Evolutionary conservation across 1,284 basidiomycete species (phyloP).

Genomic region (Rhodofomes roseus): DNA sequence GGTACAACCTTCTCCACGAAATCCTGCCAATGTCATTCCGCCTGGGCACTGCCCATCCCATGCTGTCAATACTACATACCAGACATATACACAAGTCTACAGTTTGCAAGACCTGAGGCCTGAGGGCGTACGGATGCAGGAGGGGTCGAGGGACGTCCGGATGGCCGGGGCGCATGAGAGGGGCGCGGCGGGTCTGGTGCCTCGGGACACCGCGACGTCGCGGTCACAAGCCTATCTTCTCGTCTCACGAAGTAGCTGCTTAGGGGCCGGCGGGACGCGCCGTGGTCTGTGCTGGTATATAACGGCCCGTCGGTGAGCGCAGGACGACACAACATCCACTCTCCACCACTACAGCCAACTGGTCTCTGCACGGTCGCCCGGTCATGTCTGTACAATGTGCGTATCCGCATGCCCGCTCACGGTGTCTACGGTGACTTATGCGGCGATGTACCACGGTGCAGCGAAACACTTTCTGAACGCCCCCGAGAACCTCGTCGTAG

Average conservation of each 20-base stretch:
- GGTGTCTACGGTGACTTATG: slow-evolving; percentile 18
- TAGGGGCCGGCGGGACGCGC: neutral
- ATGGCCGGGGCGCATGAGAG: too few relatives aligned
- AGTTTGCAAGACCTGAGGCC: too few relatives aligned
- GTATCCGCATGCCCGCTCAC: neutral
- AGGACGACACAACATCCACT: neutral
- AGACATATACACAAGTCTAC: too few relatives aligned
- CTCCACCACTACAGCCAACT: too few relatives aligned
- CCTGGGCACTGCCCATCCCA: too few relatives aligned
- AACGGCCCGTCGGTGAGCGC: neutral
- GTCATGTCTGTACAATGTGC: slow-evolving; percentile 7
- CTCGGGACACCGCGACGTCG: neutral
- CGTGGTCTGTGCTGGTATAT: neutral
- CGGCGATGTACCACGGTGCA: slow-evolving; percentile 13
- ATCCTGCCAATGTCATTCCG: too few relatives aligned
- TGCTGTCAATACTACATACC: too few relatives aligned
- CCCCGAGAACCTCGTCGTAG: slow-evolving; percentile 66
- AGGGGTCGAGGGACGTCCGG: too few relatives aligned
- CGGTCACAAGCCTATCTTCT: neutral
- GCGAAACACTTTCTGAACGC: slow-evolving; percentile 78
- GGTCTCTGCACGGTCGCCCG: too few relatives aligned
- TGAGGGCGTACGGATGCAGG: too few relatives aligned
- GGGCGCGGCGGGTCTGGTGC: neutral
- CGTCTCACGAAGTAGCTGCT: neutral
- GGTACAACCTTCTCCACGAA: too few relatives aligned